Evolutionary conservation across 148 eudicot species (phyloP).

Genomic region (Fagopyrum esculentum): DNA sequence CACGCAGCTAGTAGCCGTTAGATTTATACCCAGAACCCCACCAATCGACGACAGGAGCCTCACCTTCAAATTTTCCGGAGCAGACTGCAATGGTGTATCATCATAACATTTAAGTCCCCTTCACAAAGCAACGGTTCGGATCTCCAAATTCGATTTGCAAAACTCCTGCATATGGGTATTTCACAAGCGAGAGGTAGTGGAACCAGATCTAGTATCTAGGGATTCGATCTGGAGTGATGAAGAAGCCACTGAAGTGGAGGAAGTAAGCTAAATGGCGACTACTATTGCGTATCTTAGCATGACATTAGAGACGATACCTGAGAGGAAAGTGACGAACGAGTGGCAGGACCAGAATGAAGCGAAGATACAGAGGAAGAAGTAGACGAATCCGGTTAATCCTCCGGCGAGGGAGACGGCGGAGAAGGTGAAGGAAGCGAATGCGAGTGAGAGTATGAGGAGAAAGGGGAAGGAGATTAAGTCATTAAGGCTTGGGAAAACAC

Average conservation of each 20-base stretch:
- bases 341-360: slow-evolving; percentile 90
- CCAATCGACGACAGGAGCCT: slow-evolving; percentile 48
- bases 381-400: slow-evolving; percentile 57
- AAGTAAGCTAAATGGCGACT: slow-evolving; percentile 72
- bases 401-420: slow-evolving; percentile 69
- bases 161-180: slow-evolving; percentile 74
- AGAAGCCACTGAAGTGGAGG: slow-evolving; percentile 74
- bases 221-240: slow-evolving; percentile 65
- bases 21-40: slow-evolving; percentile 43
- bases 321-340: slow-evolving; percentile 84
- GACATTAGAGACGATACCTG: slow-evolving; percentile 64
- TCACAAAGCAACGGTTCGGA: slow-evolving; percentile 53
- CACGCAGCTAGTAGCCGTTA: slow-evolving; percentile 54
- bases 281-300: slow-evolving; percentile 77
- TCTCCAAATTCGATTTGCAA: slow-evolving; percentile 65
- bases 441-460: slow-evolving; percentile 31
- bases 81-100: slow-evolving; percentile 41
- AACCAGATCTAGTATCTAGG: slow-evolving; percentile 81
- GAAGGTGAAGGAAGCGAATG: slow-evolving; percentile 51
- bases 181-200: slow-evolving; percentile 67
- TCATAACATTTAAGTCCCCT: slow-evolving; percentile 74
- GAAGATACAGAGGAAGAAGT: slow-evolving; percentile 41
- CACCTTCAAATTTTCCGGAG: slow-evolving; percentile 44
- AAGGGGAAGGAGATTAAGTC: slow-evolving; percentile 41
- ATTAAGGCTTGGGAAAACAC: slow-evolving; percentile 45